Evolutionary conservation across 2,329 filamentous ascomycete species (phyloP).

Genomic region (Ustilaginoidea virens): DNA sequence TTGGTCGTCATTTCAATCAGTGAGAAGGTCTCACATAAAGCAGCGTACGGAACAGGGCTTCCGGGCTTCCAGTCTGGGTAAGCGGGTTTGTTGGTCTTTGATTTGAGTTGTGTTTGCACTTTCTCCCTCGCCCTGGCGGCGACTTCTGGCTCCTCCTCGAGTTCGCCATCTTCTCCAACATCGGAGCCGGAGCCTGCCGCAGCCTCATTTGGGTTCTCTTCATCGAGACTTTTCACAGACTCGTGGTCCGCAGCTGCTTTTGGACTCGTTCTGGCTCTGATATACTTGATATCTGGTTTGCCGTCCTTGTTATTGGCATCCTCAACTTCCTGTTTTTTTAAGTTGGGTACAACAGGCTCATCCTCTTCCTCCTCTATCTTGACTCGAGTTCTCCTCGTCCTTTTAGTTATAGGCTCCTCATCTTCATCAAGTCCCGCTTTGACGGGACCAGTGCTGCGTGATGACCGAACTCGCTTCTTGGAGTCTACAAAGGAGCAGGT

Average conservation of each 20-base stretch:
- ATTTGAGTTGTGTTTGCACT: constrained; percentile 60
- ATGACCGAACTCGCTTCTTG: constrained; percentile 28
- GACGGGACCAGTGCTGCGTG: constrained; percentile 7
- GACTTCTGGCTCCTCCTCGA: constrained; percentile 50
- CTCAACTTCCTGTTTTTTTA: background rate
- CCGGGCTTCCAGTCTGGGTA: constrained; percentile 92
- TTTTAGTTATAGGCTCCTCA: background rate
- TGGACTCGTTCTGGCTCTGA: background rate
- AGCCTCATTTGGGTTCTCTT: constrained; percentile 12
- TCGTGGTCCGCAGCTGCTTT: constrained; percentile 7
- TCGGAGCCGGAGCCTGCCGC: constrained; percentile 21
- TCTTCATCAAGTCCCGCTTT: constrained; percentile 6
- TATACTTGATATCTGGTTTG: background rate
- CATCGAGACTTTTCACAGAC: constrained; percentile 13
- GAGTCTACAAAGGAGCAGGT: constrained; percentile 15
- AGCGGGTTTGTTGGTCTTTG: constrained; percentile 56
- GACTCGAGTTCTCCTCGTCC: constrained; percentile 4
- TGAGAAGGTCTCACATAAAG: constrained; percentile 87
- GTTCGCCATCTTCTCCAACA: constrained; percentile 32
- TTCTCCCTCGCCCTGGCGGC: constrained; percentile 65
- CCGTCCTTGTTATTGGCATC: too few relatives aligned
- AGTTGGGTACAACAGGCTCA: constrained; percentile 15
- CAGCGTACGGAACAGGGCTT: constrained; percentile 82
- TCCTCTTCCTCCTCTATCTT: constrained; percentile 29
- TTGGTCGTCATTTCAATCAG: constrained; percentile 92